Evolutionary conservation across 306 rosid species (phyloP), one percentile per base, ranked within the genome.

Genomic region (Fragaria vesca): DNA sequence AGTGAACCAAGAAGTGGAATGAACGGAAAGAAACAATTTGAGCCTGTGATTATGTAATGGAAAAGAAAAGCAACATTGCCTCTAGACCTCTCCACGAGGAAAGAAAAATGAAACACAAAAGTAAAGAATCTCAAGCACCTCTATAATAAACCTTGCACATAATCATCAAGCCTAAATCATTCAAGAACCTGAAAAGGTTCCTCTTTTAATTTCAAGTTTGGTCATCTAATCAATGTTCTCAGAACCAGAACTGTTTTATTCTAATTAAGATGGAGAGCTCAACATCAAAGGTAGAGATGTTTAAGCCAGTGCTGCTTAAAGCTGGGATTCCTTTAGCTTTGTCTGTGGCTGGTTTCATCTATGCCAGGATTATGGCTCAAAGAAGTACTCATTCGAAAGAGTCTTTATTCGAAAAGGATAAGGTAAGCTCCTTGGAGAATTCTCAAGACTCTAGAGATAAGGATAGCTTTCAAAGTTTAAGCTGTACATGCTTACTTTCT

Each of bases 271-370:
- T 88, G 97, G 93, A 78, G 67, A 79, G 78, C 83, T 62, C 84
- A 47, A 12, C 82, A 16, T 77, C 88, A 42, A 90, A 84, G 58
- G 73, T 68, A 42, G 90, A 81, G 54, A 71, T 58, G 7, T 17
- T 86, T 18, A 85, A 78, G 83, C 89, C 90, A 68, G 51, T 84
- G 52, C 28, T 89, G 60, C 82, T 89, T 73, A 90, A 88, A 94
- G 88, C 82, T 71, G 97, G 89, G 50, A 84, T 94, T 86, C 89
- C 98, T 55, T 26, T 92, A 58, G 88, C 87, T 79, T 36, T 87
- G 61, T 87, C 94, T 40, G 34, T 88, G 50, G 97, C 90, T 76
- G 94, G 90, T 79, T 73, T 88, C 72, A 42, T 87, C 75, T 92
- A 60, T 81, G 89, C 86, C 32, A 86, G 78, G 87, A 79, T 88